A percentile compares a stretch with the other conserved stretches of the same genome.
Evolutionary conservation across 2,329 filamentous ascomycete species (phyloP).

Genomic region (Talaromyces sp.): DNA sequence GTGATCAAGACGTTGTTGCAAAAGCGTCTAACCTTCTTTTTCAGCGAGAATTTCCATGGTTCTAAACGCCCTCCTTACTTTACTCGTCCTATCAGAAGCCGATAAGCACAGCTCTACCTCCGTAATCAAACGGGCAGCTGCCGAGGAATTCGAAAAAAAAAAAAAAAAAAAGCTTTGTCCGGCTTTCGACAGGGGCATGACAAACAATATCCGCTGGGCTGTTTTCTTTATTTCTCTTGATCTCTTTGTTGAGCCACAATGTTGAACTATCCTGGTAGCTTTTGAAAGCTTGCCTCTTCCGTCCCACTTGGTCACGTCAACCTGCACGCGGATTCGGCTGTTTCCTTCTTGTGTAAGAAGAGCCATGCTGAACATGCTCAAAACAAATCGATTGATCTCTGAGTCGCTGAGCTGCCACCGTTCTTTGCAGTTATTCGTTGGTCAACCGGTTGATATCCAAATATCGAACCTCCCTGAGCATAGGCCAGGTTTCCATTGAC

Average conservation of each 20-base stretch:
- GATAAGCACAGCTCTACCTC: not conserved
- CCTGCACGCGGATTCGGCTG: not conserved
- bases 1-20: not conserved
- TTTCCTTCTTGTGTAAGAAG: not conserved
- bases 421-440: slow-evolving; percentile 3
- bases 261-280: not conserved
- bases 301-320: slow-evolving; percentile 2
- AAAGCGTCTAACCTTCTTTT: not conserved
- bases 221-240: not conserved
- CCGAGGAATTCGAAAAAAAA: not conserved
- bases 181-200: slow-evolving; percentile 1
- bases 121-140: not conserved
- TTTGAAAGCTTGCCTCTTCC: slow-evolving; percentile 7
- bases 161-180: slow-evolving; percentile 1
- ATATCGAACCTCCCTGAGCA: not conserved
- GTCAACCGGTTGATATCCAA: slow-evolving; percentile 4
- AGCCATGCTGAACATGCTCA: not conserved
- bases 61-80: not conserved
- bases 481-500: not conserved
- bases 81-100: not conserved
- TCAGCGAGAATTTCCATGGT: not conserved
- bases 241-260: slow-evolving; percentile 7
- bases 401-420: not conserved
- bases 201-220: not conserved
- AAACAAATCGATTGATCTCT: not conserved